Conservation (phyloP, 2,329 filamentous ascomycete species). For the Stagonosporopsis cucurbitacearum region DNA sequence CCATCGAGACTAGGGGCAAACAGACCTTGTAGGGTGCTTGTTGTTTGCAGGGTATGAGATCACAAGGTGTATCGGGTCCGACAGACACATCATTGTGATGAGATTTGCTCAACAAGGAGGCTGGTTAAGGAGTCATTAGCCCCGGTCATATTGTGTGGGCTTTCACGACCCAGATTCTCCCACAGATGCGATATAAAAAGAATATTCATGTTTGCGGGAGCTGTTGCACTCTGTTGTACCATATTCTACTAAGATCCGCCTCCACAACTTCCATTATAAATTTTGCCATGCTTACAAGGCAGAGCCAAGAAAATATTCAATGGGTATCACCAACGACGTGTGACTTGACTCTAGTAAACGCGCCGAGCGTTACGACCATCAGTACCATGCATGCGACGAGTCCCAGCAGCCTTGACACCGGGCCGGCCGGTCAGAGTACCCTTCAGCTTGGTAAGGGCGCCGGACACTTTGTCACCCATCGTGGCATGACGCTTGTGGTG, state of each 20-base stretch:
- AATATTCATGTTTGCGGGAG: no score
- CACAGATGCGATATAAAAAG: no score
- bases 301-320: constrained; percentile 8
- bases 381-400: constrained; percentile 75
- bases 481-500: constrained; percentile 72
- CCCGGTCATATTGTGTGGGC: no score
- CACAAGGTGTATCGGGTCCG: no score
- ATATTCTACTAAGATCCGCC: no score
- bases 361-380: constrained; percentile 65
- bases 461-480: constrained; percentile 78
- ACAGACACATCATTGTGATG: no score
- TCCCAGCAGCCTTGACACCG: constrained; percentile 77
- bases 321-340: constrained; percentile 2
- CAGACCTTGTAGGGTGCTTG: constrained; percentile 46
- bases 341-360: constrained; percentile 28
- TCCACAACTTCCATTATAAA: not conserved
- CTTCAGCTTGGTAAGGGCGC: constrained; percentile 75
- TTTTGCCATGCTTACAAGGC: not conserved
- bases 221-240: no score
- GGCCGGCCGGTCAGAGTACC: constrained; percentile 72
- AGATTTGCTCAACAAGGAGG: no score
- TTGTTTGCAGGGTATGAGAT: not conserved
- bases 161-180: no score
- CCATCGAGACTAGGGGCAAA: constrained; percentile 54
- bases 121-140: no score